Percentiles rank a stretch among this genome's conserved stretches.
Evolutionary conservation across 139 green algal genomes (phyloP).

Genomic region (Closterium sp.): DNA sequence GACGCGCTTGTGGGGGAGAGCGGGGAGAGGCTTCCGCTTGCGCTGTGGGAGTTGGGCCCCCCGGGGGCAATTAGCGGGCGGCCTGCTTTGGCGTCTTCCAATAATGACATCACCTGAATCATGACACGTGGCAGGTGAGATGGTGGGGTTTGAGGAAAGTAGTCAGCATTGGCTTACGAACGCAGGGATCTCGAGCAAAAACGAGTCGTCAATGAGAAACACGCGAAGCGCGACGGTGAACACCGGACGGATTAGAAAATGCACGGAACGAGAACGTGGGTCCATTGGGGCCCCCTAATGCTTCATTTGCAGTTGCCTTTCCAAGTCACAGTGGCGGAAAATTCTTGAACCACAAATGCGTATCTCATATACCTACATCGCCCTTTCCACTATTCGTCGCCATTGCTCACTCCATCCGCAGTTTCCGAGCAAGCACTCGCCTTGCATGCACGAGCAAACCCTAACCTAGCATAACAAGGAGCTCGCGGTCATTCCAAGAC

Average conservation of each 20-base stretch:
- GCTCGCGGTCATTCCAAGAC: background rate
- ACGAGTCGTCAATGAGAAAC: background rate
- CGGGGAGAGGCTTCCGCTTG: slow-evolving; percentile 30
- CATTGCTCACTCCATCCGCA: too few relatives aligned
- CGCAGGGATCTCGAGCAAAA: background rate
- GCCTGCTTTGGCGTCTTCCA: slow-evolving; percentile 83
- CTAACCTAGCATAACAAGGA: slow-evolving; percentile 12
- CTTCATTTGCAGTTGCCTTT: too few relatives aligned
- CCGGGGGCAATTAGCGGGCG: slow-evolving; percentile 56
- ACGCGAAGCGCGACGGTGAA: too few relatives aligned
- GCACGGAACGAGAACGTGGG: too few relatives aligned
- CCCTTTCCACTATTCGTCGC: background rate
- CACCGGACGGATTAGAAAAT: too few relatives aligned
- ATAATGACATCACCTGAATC: slow-evolving; percentile 55
- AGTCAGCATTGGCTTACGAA: background rate
- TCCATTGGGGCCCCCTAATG: too few relatives aligned
- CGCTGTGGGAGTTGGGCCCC: background rate
- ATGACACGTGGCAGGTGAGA: background rate
- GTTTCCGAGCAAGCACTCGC: background rate
- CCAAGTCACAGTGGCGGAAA: too few relatives aligned
- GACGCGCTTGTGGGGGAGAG: slow-evolving; percentile 48
- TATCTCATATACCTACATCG: background rate
- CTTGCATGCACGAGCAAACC: background rate
- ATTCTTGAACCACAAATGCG: too few relatives aligned
- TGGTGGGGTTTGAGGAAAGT: background rate